Evolutionary conservation across 768 basidiomycete genomes (phyloP), one percentile per base, ranked within the genome.

Genomic region (Suillus spraguei): DNA sequence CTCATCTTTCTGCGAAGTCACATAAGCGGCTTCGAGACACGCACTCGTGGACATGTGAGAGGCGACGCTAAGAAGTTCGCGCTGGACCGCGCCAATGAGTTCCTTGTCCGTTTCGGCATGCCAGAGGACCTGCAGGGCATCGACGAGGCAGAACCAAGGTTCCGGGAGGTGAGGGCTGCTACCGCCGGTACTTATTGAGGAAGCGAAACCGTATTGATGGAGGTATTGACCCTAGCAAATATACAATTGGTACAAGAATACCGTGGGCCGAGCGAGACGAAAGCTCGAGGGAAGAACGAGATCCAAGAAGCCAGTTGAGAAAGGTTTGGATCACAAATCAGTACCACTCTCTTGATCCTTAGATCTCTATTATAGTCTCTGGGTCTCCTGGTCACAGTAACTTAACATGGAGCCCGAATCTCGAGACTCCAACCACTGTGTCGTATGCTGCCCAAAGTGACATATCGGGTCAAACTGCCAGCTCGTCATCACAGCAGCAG

Each of bases 1-100:
- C 81, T 87, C 65, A 76, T 75, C 20, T 87, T 85, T 75, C 80
- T 87, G 39, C 82, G 81, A 67, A 81, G 80, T 75, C 86, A 77
- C 61, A 71, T 76, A 53, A 72, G 77, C 61, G 87, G 87, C 61
- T 89, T 86, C 68, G 87, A 89, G 73, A 75, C 83, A 36, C 72
- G 86, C 59, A 83, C 86, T 7, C 80, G 84, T 58, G 86, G 85
- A 5, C 81, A 85, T 39, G 81, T 87, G 44, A 77, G 87, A 63
- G 87, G 87, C 32, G 87, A 89, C 75, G 87, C 87, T 16, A 89
- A 89, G 72, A 87, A 87, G 69, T 89, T 86, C 60, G 87, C 87
- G 0, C 71, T 89, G 17, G 87, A 87, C 63, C 79, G 84, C 39
- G 87, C 87, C 14, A 77, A 78, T 70, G 85, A 88, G 66, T 89